Base-by-base conservation (phyloP, 805 yeast genomes). In the Clavispora phyllophila region DNA sequence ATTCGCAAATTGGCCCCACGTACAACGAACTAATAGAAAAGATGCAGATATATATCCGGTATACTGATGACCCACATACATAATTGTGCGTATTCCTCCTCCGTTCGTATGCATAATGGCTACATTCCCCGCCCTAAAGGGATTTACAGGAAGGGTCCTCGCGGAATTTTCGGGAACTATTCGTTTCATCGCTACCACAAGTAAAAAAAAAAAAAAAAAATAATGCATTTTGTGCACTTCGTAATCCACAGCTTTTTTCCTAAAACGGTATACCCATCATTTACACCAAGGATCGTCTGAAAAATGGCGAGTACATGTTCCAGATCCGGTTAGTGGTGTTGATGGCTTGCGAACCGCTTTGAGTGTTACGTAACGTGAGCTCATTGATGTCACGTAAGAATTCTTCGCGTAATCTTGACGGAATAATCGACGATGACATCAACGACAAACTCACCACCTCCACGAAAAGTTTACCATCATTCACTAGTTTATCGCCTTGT, bases 371-470 rank as follows among this genome's bases (percentile, higher is more conserved):
- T 25, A 50, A 31, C 10, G 53, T 47, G 15, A 86, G 57, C 44
- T 81, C 88, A 44, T 76, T 77, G 39, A 84, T 61, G 58, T 87
- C 95, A 36, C 76, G 66, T 18, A 66, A 49, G 83, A 88, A 84
- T 42, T 81, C 85, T 6, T 55, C 49, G 39, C 61, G 63, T 39
- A 81, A 63, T 25, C 59, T 60, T 20, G 57, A 58, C 1, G 91
- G 89, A 1, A 86, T 56, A 2, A 82, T 46, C 2, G 55, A 50
- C 14, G 60, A 57, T 1, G 86, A 82, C 25, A 72, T 59, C 19
- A 66, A 60, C 39, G 81, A 73, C 48, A 87, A 65, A 32, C 78
- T 73, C 27, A 79, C 72, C 4, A 80, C 70, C 53, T 87, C 91
- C 41, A 88, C 68, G n/a, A 82, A 70, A 31, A 87, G 58, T 49